Percentiles rank a stretch among this genome's conserved stretches.
phyloP scores from a whole-genome alignment of 106 monocot species.

The Allium cepa region DNA sequence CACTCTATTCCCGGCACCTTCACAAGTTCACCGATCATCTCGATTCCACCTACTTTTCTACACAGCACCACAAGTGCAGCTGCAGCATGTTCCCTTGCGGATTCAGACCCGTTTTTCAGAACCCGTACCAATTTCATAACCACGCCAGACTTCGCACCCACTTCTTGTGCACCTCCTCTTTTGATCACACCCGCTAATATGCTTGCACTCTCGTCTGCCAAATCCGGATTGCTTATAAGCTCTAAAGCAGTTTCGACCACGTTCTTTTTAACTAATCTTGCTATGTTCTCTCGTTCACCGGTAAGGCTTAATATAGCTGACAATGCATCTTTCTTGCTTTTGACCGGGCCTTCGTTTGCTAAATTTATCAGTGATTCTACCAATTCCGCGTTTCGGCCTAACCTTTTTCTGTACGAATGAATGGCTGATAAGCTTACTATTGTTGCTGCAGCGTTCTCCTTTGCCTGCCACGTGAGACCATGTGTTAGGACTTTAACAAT shows the following conservation, averaged over 20 bases:
- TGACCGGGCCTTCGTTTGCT: constrained; percentile 33
- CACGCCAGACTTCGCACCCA: constrained; percentile 21
- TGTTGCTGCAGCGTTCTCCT: constrained; percentile 72
- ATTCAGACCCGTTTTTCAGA: constrained; percentile 55
- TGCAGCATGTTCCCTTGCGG: constrained; percentile 58
- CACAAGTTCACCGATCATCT: constrained; percentile 28
- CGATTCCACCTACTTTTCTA: constrained; percentile 14
- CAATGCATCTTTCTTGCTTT: constrained; percentile 52
- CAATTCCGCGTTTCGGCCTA: constrained; percentile 33
- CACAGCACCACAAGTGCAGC: constrained; percentile 39
- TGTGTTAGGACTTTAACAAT: constrained; percentile 33
- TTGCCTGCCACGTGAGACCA: constrained; percentile 61
- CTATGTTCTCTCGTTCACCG: constrained; percentile 63
- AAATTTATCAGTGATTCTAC: constrained; percentile 33
- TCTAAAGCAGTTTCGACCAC: constrained; percentile 42
- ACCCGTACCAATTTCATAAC: constrained; percentile 31
- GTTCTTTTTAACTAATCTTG: constrained; percentile 29
- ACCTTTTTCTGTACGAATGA: constrained; percentile 45
- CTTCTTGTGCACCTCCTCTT: constrained; percentile 54
- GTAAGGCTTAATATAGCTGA: constrained; percentile 53
- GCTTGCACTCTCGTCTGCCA: constrained; percentile 42
- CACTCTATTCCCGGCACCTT: constrained; percentile 65
- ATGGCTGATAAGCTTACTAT: constrained; percentile 43
- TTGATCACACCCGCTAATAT: constrained; percentile 58
- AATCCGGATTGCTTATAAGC: constrained; percentile 18